A percentile compares a stretch with the other conserved stretches of the same genome.
These are phyloP conservation scores for Blastocystis sp. DNA, from an alignment of 352 stramenopile genomes.

Conservation along the genomic window DNA sequence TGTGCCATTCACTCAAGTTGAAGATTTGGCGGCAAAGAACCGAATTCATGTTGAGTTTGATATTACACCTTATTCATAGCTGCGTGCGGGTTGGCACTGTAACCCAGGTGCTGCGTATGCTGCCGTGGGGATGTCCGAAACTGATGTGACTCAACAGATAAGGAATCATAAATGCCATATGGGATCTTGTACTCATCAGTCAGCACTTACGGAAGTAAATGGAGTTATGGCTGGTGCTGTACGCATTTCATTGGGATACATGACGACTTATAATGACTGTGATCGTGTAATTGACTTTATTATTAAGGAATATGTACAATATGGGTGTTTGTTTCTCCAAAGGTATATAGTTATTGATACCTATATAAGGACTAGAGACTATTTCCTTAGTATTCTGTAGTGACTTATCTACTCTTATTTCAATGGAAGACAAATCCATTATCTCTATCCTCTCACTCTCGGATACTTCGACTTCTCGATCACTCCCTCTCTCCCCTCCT, in stretches of 20 bases:
- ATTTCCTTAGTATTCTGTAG: too few species aligned
- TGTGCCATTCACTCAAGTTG: slow-evolving; percentile 26
- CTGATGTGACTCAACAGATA: slow-evolving; percentile 35
- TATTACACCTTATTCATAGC: neutral
- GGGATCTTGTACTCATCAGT: slow-evolving; percentile 8
- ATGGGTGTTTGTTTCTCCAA: neutral
- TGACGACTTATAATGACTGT: slow-evolving; percentile 38
- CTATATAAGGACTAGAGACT: neutral
- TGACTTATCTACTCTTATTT: neutral
- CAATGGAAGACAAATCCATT: neutral
- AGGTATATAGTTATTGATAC: slow-evolving; percentile 2
- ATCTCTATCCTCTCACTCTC: too few species aligned
- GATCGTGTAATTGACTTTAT: slow-evolving; percentile 54
- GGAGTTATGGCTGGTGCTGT: slow-evolving; percentile 45
- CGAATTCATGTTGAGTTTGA: slow-evolving; percentile 6
- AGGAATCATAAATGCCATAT: slow-evolving; percentile 33
- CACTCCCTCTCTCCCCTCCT: too few species aligned
- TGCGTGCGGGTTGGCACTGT: slow-evolving; percentile 58
- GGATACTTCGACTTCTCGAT: too few species aligned
- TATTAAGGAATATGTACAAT: slow-evolving; percentile 13
- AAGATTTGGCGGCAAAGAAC: neutral
- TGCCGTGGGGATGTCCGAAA: slow-evolving; percentile 16
- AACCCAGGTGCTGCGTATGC: slow-evolving; percentile 56
- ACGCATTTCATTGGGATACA: slow-evolving; percentile 34
- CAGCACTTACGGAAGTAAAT: slow-evolving; percentile 38